Evolutionary conservation across 1,284 basidiomycete genomes (phyloP), one percentile per base, ranked within the genome.

Genomic region (Cutaneotrichosporon cutaneum): DNA sequence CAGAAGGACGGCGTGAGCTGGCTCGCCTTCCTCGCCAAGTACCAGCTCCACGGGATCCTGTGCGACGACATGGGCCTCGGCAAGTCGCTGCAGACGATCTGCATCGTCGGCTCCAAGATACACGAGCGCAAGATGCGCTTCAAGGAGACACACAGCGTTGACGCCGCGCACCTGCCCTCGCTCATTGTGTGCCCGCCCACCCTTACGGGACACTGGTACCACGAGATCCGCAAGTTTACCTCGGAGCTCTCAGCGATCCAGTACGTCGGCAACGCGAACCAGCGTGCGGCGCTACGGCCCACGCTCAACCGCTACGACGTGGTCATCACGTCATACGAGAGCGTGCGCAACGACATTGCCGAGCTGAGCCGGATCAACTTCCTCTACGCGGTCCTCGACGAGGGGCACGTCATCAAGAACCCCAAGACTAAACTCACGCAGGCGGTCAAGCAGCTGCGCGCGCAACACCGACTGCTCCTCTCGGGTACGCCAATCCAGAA

Each of bases 11-110:
- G 96, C 50, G 92, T 99, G 70, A 98, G 94, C 77, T 99, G 96
- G 96, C 84, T 99, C 52, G 96, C 96, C 0, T 99, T 99, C 83
- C 83, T 99, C 47, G 90, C 94, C 32, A 82, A 95, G 77, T 98
- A 95, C 74, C 96, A 99, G 76, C 81, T 99, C 6, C 96, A 99
- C 77, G 96, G 96, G 22, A 93, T 99, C 70, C 87, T 99, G 32
- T 99, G 96, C 77, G 96, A 99, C 76, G 92, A 98, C 74, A 99
- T 99, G 95, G 96, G 96, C 67, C 86, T 99, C 8, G 96, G 96
- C 30, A 99, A 99, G 82, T 98, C 94, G 1, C 81, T 99, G 16
- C 96, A 99, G 78, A 96, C 95, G 0, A 99, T 99, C 71, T 96
- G 94, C 73, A 99, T 99, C 66, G 83, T 99, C 27, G 91, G 93